Evolutionary conservation across 2,329 filamentous ascomycete genomes (phyloP), one percentile per base, ranked within the genome.

Genomic region (Hysterium pulicare): DNA sequence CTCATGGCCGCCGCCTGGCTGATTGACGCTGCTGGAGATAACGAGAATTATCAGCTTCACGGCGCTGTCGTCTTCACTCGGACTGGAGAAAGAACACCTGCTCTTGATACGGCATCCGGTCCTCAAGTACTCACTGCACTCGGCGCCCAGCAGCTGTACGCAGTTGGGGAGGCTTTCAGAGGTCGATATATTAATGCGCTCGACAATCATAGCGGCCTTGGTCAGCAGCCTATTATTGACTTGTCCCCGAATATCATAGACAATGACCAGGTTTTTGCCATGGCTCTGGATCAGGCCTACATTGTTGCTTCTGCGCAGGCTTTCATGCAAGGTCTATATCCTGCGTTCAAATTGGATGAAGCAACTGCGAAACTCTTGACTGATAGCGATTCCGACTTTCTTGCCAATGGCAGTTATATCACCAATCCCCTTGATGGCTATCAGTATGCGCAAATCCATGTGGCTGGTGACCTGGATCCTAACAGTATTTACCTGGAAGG

Each of bases 21-120:
- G 28, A 50, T 41, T 19, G 45, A 41, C 23, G 58, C 58, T 33
- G 47, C 44, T 33, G 44, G 45, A 36, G 47, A 56, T 21, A 49
- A 47, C 15, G 31, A 45, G 23, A 63, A 70, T 46, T 30, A 30
- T 20, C 67, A 68, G 21, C 59, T 68, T 37, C 70, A 70, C 66
- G 71, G 70, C 31, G 69, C 75, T 17, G 76, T 81, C 37, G 70
- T 76, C 42, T 79, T 77, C 53, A 73, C 75, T 26, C 64, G 73
- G 17, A 69, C 75, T 38, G 79, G 79, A 45, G 79, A 82, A 45
- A 72, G 71, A 38, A 78, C 75, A 5, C 78, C 79, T 2, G 51
- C 62, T 33, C 39, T 62, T 16, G 15, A 26, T 21, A 37, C 41
- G 2, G n/a, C n/a, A n/a, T 47, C 48, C 22, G 46, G 44, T 6